Base-by-base conservation (phyloP, 2,329 filamentous ascomycete genomes). In the Cercospora citrullina region DNA sequence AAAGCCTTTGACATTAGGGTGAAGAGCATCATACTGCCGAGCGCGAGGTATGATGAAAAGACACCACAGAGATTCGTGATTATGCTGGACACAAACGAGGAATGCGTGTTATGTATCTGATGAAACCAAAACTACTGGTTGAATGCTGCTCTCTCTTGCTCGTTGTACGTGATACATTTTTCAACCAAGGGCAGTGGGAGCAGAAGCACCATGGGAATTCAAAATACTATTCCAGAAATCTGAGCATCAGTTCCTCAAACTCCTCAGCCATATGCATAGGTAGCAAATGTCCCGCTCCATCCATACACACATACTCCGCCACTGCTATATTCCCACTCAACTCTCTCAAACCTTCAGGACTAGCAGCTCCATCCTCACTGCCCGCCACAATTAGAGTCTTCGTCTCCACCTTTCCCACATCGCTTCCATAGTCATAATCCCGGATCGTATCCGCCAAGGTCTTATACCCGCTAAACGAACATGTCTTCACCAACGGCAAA, bases 201-300 rank as follows among this genome's bases (percentile, higher is more conserved):
- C n/a, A n/a, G n/a, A n/a, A n/a, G n/a, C n/a, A n/a, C n/a, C n/a
- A n/a, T n/a, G n/a, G n/a, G n/a, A n/a, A n/a, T n/a, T n/a, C 16
- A 16, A 42, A 42, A 14, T 6, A 6, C 8, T 5, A n/a, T 16
- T 53, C 53, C 68, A 75, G 67, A 67, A 74, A 72, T 45, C 42
- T 48, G 61, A 75, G 5, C 70, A 73, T 64, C 59, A 74, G n/a
- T 64, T 63, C 64, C n/a, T 71, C 62, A 65, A 76, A 76, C 59
- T 74, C 69, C 57, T 70, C 67, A 18, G 66, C 42, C 67, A 69
- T 67, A 33, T 77, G 75, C 70, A 77, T 72, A 30, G 75, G 75
- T 55, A 74, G 75, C 63, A 76, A 63, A 71, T 77, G 75, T 10
- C 75, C 75, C 36, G 72, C 72, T 6, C 69, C 69, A 45, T 72